These are phyloP conservation scores for Xylaria sp. DNA, from an alignment of 2,329 filamentous ascomycete species.

Conservation along the genomic window DNA sequence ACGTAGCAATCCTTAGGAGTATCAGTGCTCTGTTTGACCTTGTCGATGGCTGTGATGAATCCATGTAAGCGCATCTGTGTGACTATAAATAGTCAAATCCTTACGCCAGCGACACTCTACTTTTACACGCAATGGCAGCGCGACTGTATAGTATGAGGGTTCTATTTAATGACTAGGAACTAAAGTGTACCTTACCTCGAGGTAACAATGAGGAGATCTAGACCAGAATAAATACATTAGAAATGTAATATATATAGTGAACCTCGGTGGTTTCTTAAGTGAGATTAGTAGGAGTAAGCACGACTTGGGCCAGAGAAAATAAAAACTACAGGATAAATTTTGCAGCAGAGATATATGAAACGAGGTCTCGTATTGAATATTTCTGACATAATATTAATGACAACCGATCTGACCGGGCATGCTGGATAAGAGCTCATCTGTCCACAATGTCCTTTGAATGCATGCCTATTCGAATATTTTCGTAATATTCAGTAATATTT, in stretches of 20 bases:
- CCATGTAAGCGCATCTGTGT: neutral
- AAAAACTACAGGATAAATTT: neutral
- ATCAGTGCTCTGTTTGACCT: neutral
- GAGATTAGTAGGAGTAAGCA: neutral
- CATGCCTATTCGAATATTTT: too few species aligned
- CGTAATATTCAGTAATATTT: too few species aligned
- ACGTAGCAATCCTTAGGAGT: neutral
- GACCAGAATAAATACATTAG: neutral
- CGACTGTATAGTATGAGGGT: neutral
- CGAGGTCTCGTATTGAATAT: neutral
- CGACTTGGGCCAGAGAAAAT: neutral
- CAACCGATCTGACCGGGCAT: neutral
- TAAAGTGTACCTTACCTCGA: neutral
- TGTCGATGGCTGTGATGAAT: neutral
- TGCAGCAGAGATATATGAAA: neutral
- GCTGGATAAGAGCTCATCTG: too few species aligned
- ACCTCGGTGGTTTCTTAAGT: too few species aligned
- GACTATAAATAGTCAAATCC: neutral
- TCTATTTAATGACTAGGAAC: neutral
- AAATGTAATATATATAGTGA: too few species aligned
- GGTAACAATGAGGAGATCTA: neutral
- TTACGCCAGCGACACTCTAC: too few species aligned
- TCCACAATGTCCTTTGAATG: too few species aligned
- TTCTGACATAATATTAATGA: neutral
- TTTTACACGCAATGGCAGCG: too few species aligned